Conservation (phyloP, 305 asterid genomes). For the Withania somnifera region DNA sequence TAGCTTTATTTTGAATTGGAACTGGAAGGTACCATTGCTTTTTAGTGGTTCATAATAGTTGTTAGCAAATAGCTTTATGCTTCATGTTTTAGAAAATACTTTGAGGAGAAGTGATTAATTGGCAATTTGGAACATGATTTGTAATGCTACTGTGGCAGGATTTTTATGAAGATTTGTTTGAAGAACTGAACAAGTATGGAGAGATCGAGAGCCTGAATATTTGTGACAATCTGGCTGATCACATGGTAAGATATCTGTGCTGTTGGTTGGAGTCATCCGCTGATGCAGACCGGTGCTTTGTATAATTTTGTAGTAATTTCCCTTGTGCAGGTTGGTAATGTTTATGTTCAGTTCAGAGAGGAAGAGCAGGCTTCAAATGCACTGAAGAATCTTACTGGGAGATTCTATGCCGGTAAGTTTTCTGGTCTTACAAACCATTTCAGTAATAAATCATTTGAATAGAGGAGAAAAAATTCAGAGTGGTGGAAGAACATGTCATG, state of each 20-base stretch:
- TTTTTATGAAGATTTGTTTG: slow-evolving; percentile 87
- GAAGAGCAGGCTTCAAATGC: slow-evolving; percentile 96
- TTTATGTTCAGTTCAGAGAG: slow-evolving; percentile 91
- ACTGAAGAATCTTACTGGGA: slow-evolving; percentile 68
- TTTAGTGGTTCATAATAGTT: neutral
- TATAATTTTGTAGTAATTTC: neutral
- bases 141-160: slow-evolving; percentile 33
- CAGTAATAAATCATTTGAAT: neutral
- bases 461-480: neutral
- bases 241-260: slow-evolving; percentile 46
- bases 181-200: slow-evolving; percentile 85
- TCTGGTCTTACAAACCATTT: neutral
- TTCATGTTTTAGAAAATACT: neutral
- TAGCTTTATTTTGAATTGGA: neutral
- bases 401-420: slow-evolving; percentile 72
- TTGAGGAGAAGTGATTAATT: neutral
- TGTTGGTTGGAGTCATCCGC: neutral
- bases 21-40: neutral
- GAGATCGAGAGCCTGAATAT: slow-evolving; percentile 86
- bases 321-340: slow-evolving; percentile 80
- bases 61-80: neutral
- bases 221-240: slow-evolving; percentile 98
- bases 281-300: neutral
- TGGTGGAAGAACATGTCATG: neutral
- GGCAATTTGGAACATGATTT: neutral